These are phyloP conservation scores for Pythium oligandrum DNA, from an alignment of 352 stramenopile species.

Conservation along the genomic window DNA sequence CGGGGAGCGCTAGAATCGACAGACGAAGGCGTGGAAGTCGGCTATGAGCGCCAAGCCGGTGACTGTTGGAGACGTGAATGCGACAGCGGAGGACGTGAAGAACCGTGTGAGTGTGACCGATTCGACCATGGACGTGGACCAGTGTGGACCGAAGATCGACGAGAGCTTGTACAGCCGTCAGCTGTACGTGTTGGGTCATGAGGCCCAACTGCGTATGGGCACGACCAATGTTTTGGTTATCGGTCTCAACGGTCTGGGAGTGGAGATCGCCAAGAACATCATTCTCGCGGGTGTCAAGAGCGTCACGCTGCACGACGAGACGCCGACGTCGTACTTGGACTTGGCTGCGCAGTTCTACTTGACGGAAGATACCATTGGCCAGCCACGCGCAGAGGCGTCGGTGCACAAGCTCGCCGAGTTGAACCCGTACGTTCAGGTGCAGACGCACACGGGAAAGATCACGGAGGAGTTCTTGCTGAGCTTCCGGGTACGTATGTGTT, in stretches of 20 bases:
- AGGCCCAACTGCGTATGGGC: slow-evolving; percentile 97
- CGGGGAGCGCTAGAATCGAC: no score
- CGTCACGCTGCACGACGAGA: slow-evolving; percentile 94
- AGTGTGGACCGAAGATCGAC: slow-evolving; percentile 54
- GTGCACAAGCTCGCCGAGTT: slow-evolving; percentile 91
- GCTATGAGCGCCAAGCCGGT: slow-evolving; percentile 56
- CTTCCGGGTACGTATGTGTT: slow-evolving; percentile 54
- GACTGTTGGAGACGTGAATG: slow-evolving; percentile 62
- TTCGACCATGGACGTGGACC: slow-evolving; percentile 61
- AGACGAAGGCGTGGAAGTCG: not conserved
- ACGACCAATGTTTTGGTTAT: slow-evolving; percentile 93
- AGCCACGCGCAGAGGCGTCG: slow-evolving; percentile 82
- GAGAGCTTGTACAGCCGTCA: slow-evolving; percentile 91
- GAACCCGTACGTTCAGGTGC: slow-evolving; percentile 95
- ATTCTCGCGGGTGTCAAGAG: slow-evolving; percentile 95
- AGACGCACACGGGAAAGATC: slow-evolving; percentile 58
- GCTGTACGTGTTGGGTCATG: slow-evolving; percentile 99
- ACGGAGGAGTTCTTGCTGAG: slow-evolving; percentile 59
- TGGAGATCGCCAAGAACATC: slow-evolving; percentile 99
- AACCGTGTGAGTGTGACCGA: slow-evolving; percentile 71
- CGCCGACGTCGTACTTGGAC: slow-evolving; percentile 78
- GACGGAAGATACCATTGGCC: slow-evolving; percentile 80
- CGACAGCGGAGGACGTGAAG: slow-evolving; percentile 68
- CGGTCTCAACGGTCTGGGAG: slow-evolving; percentile 92
- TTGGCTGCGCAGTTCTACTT: slow-evolving; percentile 97